Evolutionary conservation across 345 rosid genomes (phyloP).

Genomic region (Psidium guajava): DNA sequence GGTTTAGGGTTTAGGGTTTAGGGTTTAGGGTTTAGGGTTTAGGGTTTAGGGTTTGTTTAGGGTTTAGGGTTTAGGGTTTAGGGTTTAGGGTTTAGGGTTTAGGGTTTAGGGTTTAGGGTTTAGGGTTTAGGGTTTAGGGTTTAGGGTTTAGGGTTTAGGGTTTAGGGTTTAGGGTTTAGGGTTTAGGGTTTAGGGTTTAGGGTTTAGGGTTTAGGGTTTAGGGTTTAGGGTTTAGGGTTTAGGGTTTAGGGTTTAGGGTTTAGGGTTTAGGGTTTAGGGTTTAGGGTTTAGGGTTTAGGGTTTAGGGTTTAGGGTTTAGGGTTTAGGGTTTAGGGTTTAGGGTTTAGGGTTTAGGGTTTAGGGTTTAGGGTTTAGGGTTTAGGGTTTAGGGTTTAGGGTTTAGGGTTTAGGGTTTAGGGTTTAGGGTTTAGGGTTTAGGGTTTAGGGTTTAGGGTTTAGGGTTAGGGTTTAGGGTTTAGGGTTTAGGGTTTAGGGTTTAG

Average conservation of each 20-base stretch:
- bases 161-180: too few species aligned
- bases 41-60: too few species aligned
- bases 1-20: not conserved
- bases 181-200: too few species aligned
- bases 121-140: too few species aligned
- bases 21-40: slow-evolving; percentile 2
- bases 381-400: not conserved
- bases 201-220: not conserved
- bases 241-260: not conserved
- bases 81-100: not conserved
- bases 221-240: not conserved
- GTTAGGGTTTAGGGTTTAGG: not conserved
- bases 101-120: not conserved
- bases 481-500: not conserved
- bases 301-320: not conserved
- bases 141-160: too few species aligned
- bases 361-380: not conserved
- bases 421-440: slow-evolving; percentile 4
- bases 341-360: not conserved
- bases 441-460: not conserved
- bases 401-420: not conserved
- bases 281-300: not conserved
- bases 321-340: not conserved
- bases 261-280: slow-evolving; percentile 1
- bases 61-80: too few species aligned